phyloP scores from a whole-genome alignment of 345 rosid genomes.

The Eucalyptus erythrocorys region DNA sequence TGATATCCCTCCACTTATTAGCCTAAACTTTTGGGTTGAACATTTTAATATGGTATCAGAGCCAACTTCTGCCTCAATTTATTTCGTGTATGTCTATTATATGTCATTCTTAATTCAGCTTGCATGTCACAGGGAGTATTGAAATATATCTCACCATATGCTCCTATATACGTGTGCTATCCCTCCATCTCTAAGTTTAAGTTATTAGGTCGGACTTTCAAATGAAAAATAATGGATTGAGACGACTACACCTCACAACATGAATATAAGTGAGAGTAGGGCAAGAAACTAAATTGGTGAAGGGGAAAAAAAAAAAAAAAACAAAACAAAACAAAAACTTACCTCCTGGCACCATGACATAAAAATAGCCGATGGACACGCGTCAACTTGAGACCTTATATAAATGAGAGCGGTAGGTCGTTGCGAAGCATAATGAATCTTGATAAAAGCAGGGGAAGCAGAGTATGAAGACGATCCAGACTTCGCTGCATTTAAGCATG shows the following conservation, averaged over 20 bases:
- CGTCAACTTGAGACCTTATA: too few species aligned
- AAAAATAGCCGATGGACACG: too few species aligned
- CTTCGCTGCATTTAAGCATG: too few species aligned
- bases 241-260: background rate
- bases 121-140: background rate
- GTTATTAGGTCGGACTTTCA: background rate
- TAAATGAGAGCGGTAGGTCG: too few species aligned
- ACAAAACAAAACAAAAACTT: too few species aligned
- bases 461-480: too few species aligned
- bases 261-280: too few species aligned
- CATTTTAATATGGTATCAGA: background rate
- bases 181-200: background rate
- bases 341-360: too few species aligned
- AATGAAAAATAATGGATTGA: background rate
- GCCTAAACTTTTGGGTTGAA: background rate
- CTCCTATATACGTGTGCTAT: accelerated
- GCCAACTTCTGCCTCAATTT: background rate
- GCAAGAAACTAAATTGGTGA: too few species aligned
- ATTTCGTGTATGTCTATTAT: background rate
- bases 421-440: too few species aligned
- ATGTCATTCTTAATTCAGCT: background rate
- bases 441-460: too few species aligned
- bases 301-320: too few species aligned
- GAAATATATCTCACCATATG: background rate
- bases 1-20: background rate